Evolutionary conservation across 2,329 filamentous ascomycete species (phyloP), one percentile per base, ranked within the genome.

Genomic region (Teratosphaeria epicoccoides): DNA sequence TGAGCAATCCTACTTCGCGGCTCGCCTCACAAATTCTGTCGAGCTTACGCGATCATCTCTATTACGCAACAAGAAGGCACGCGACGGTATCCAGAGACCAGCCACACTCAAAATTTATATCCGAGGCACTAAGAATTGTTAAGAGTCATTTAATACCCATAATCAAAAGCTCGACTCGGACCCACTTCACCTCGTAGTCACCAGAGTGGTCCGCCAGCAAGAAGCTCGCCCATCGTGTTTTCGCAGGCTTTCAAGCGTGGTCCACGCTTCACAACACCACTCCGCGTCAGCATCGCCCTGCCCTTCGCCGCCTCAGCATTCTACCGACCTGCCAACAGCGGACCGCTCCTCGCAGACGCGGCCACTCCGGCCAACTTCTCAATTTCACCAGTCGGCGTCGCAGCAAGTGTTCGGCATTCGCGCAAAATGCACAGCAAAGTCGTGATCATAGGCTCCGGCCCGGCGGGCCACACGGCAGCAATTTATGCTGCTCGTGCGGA

Each of bases 401-500:
- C 33, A 40, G 33, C 28, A 11, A 49, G 51, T 49, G 57, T 57
- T 26, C 52, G 57, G 14, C 62, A 63, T 53, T 70, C 67, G 54
- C 70, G 76, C 67, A 88, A 79, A 68, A 95, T 95, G 85, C 93
- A 97, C 73, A 87, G 81, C 75, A 93, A 91, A 73, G 84, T 96
- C 65, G 87, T 96, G 68, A 88, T 65, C 56, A 65, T 65, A 53
- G 61, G 93, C 76, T 98, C 93, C 57, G 93, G 93, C 76, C 93
- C 93, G 57, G 93, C 90, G 62, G 93, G 90, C 72, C 93, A 98
- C 76, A 98, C 93, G 46, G 93, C 93, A 56, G 93, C 93, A 70
- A 83, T 98, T 69, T 98, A 98, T 74, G 84, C 96, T 64, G 86
- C 90, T 46, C 86, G 93, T 68, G 93, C 93, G 55, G 91, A 98